Percentiles rank a stretch among this genome's conserved stretches.
phyloP scores from a whole-genome alignment of 495 filamentous ascomycete species.

The Tuber magnatum region DNA sequence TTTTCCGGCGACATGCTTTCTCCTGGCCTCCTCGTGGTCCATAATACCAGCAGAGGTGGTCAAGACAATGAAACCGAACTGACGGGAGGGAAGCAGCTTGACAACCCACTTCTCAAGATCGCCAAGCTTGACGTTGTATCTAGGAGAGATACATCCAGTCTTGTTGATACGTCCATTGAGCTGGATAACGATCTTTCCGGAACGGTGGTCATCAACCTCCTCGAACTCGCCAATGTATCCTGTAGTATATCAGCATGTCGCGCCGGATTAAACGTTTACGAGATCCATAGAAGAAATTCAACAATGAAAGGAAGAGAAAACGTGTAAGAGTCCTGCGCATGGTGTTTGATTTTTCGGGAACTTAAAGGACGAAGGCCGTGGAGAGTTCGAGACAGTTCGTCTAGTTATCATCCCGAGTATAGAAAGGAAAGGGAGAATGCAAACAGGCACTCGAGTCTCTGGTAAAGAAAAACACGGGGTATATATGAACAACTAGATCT shows the following conservation, averaged over 20 bases:
- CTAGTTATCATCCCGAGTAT: slow-evolving; percentile 98
- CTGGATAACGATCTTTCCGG: slow-evolving; percentile 96
- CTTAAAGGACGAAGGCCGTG: slow-evolving; percentile 98
- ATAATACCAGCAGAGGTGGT: slow-evolving; percentile 98
- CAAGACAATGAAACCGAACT: slow-evolving; percentile 98
- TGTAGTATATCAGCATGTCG: slow-evolving; percentile 68
- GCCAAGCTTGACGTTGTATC: slow-evolving; percentile 95
- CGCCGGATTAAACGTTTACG: slow-evolving; percentile 81
- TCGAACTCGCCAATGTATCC: slow-evolving; percentile 99
- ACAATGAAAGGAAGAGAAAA: slow-evolving; percentile 66
- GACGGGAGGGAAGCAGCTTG: slow-evolving; percentile 95
- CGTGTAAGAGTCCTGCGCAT: slow-evolving; percentile 87
- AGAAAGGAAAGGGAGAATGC: not conserved
- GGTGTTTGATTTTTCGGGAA: slow-evolving; percentile 76
- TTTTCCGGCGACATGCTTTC: slow-evolving; percentile 63
- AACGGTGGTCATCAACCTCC: slow-evolving; percentile 98
- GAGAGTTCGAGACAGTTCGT: slow-evolving; percentile 68
- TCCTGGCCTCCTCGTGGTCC: slow-evolving; percentile 98
- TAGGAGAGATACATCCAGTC: slow-evolving; percentile 94
- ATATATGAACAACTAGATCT: slow-evolving; percentile 26
- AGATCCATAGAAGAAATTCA: slow-evolving; percentile 24
- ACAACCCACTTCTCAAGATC: slow-evolving; percentile 99
- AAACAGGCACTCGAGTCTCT: not conserved
- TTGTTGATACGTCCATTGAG: slow-evolving; percentile 95
- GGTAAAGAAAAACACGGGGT: not conserved